Base-by-base conservation (phyloP, 495 filamentous ascomycete species). In the Extremus antarcticus region DNA sequence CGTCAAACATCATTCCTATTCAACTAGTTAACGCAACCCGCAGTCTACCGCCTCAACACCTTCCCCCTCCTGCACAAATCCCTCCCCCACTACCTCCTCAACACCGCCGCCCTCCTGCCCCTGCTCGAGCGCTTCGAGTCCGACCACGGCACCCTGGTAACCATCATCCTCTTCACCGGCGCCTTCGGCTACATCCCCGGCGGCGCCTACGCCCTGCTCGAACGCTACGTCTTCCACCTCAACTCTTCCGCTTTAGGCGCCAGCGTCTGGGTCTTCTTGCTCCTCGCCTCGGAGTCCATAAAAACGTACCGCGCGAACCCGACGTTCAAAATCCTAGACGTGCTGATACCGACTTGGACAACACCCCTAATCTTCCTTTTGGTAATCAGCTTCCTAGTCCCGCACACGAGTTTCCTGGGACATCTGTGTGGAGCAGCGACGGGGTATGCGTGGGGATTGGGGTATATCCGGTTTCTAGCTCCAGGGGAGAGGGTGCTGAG, bases 21-120 rank as follows among this genome's bases (percentile, higher is more conserved):
- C n/a, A n/a, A n/a, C n/a, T n/a, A n/a, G n/a, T n/a, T 8, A 59
- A 43, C 21, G 8, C 24, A 47, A 9, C 20, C 23, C 21, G 47
- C 68, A 95, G 91, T 94, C 78, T 88, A 97, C 68, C 86, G 92
- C 56, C 74, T 90, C 17, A 96, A 95, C 64, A 94, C 90, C 10
- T 98, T 87, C 67, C 90, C 91, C 1, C 75, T 98, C 50, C 84
- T 97, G 53, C 92, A 98, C 67, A 63, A 76, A 25, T 82, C 83
- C 57, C 78, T 91, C 69, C 74, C 94, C 55, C 92, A 97, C 66
- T 72, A 81, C 46, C 59, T 91, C 25, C 66, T 96, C 62, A 95
- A 96, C 69, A 64, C 85, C 41, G 17, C 95, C 46, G 84, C 89
- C 2, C 69, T 96, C 55, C 81, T 81, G 11, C 92, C 92, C 16